These are phyloP conservation scores for Globisporangium uncinulatum DNA, from an alignment of 352 stramenopile species.

Conservation along the genomic window DNA sequence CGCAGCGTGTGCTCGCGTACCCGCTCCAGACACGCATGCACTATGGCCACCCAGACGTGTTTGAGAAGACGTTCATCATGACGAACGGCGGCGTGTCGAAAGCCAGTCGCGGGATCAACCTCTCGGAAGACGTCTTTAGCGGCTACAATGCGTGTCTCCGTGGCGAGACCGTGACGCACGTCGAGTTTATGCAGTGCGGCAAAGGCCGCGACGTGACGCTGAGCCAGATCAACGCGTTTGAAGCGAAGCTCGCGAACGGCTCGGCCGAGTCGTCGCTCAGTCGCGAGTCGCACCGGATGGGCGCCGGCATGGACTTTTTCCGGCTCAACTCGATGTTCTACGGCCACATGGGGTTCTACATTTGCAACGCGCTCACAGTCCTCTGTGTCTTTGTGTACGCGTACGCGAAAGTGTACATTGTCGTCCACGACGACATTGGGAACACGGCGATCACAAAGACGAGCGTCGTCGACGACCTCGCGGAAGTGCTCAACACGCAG, in stretches of 20 bases:
- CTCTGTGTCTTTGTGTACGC: slow-evolving; percentile 77
- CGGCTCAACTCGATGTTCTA: slow-evolving; percentile 89
- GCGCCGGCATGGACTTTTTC: slow-evolving; percentile 83
- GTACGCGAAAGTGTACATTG: slow-evolving; percentile 85
- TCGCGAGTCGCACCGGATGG: slow-evolving; percentile 80
- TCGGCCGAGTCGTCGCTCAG: slow-evolving; percentile 76
- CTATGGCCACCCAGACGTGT: slow-evolving; percentile 87
- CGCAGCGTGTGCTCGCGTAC: slow-evolving; percentile 73
- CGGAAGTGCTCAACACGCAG: slow-evolving; percentile 77
- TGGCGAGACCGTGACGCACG: slow-evolving; percentile 70
- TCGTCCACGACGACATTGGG: slow-evolving; percentile 68
- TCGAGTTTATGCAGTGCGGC: slow-evolving; percentile 87
- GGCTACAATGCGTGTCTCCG: slow-evolving; percentile 80
- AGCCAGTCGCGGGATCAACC: slow-evolving; percentile 84
- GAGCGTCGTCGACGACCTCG: slow-evolving; percentile 60
- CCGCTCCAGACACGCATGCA: slow-evolving; percentile 79
- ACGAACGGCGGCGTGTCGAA: slow-evolving; percentile 82
- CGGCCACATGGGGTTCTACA: slow-evolving; percentile 87
- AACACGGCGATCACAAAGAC: slow-evolving; percentile 75
- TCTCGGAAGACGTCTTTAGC: slow-evolving; percentile 88
- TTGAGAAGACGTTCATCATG: slow-evolving; percentile 87
- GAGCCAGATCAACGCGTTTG: slow-evolving; percentile 85
- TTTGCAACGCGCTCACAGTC: slow-evolving; percentile 77
- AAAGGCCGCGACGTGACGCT: slow-evolving; percentile 86
- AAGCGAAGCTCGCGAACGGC: slow-evolving; percentile 83